These are phyloP conservation scores for Mollisiaceae sp. DNA, from an alignment of 2,329 filamentous ascomycete species.

Conservation along the genomic window DNA sequence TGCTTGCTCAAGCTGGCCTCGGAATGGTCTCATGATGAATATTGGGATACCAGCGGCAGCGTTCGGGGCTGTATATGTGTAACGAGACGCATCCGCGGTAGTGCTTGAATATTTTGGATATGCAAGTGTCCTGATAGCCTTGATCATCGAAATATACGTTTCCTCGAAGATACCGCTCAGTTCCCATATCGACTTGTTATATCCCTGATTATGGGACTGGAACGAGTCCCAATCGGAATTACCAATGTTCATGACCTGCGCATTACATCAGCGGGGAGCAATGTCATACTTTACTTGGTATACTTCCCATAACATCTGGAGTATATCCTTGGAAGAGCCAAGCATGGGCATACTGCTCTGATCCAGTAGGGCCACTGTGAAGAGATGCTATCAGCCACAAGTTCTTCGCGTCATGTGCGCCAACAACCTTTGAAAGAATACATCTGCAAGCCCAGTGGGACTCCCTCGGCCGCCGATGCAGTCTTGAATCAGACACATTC, in stretches of 20 bases:
- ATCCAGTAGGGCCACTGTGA: constrained; percentile 36
- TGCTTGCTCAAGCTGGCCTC: constrained; percentile 42
- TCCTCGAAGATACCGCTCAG: constrained; percentile 42
- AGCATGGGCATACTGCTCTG: constrained; percentile 41
- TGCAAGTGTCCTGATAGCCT: constrained; percentile 41
- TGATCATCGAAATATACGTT: constrained; percentile 44
- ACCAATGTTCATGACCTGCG: constrained; percentile 43
- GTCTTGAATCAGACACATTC: constrained; percentile 43
- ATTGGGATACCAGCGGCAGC: constrained; percentile 42
- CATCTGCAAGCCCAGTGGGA: constrained; percentile 36
- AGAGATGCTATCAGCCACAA: constrained; percentile 17
- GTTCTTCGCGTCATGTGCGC: not conserved
- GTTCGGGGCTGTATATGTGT: constrained; percentile 25
- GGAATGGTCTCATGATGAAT: constrained; percentile 46
- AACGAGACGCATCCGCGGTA: not conserved
- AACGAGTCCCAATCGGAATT: constrained; percentile 43
- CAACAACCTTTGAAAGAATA: constrained; percentile 38
- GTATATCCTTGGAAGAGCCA: constrained; percentile 45
- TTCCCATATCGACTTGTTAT: constrained; percentile 41
- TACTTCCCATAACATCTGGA: constrained; percentile 43
- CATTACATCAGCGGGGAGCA: not conserved
- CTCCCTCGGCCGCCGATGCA: constrained; percentile 43
- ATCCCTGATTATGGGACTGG: constrained; percentile 36
- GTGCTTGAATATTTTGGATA: constrained; percentile 30
- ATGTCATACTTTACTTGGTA: too few relatives aligned